These are phyloP conservation scores for Xylaria nigripes DNA, from an alignment of 495 filamentous ascomycete species.

Conservation along the genomic window DNA sequence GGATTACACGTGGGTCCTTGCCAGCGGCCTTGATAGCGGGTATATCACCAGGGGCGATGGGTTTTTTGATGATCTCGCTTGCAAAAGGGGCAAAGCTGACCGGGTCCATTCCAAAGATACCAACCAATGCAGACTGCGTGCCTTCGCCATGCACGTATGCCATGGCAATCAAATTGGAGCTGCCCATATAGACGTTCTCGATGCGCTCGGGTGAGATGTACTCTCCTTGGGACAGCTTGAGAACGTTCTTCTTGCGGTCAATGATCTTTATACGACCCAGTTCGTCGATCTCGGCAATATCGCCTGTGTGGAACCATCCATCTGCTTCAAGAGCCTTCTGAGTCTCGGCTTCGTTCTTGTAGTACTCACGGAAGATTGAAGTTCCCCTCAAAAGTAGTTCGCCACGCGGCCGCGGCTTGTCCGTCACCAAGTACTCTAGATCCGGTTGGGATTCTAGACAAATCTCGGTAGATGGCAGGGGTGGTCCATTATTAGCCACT, in stretches of 20 bases:
- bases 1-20: slow-evolving; percentile 58
- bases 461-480: slow-evolving; percentile 58
- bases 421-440: slow-evolving; percentile 85
- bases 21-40: slow-evolving; percentile 58
- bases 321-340: slow-evolving; percentile 72
- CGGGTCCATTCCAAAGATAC: slow-evolving; percentile 78
- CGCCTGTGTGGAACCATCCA: slow-evolving; percentile 95
- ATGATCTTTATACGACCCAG: slow-evolving; percentile 86
- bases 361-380: slow-evolving; percentile 75
- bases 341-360: slow-evolving; percentile 81
- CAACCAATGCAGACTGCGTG: slow-evolving; percentile 74
- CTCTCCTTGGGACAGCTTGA: slow-evolving; percentile 96
- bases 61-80: slow-evolving; percentile 60
- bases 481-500: slow-evolving; percentile 72
- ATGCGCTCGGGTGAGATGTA: slow-evolving; percentile 96
- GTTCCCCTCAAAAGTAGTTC: slow-evolving; percentile 79
- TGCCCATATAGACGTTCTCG: slow-evolving; percentile 85
- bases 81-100: slow-evolving; percentile 73
- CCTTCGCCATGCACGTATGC: slow-evolving; percentile 91
- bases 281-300: slow-evolving; percentile 76
- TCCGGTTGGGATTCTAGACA: slow-evolving; percentile 86
- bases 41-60: slow-evolving; percentile 53
- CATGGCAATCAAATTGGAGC: slow-evolving; percentile 64
- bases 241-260: slow-evolving; percentile 95
- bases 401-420: slow-evolving; percentile 88